A percentile compares a stretch with the other conserved stretches of the same genome.
These are phyloP conservation scores for Colletotrichum liaoningense DNA, from an alignment of 2,329 filamentous ascomycete genomes.

Conservation along the genomic window DNA sequence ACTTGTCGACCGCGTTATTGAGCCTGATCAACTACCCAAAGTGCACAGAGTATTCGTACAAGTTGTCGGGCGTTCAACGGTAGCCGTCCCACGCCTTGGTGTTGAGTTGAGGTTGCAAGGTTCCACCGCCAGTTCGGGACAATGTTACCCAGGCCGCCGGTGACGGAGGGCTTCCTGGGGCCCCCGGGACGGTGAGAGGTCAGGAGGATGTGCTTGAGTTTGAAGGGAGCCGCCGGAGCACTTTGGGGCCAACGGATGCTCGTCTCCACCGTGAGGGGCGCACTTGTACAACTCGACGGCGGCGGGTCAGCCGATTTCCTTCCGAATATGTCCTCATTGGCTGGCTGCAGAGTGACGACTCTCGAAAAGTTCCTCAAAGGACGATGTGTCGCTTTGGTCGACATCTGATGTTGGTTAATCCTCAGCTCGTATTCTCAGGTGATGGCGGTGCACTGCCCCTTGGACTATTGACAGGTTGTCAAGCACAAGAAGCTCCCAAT, in stretches of 20 bases:
- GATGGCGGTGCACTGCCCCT: background rate
- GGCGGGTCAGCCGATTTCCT: conserved; percentile 9
- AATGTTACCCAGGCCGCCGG: conserved; percentile 23
- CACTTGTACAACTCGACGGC: background rate
- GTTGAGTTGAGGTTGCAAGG: conserved; percentile 15
- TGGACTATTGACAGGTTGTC: background rate
- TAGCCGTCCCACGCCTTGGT: conserved; percentile 3
- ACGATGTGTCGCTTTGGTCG: background rate
- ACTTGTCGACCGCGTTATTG: background rate
- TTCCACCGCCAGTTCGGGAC: conserved; percentile 29
- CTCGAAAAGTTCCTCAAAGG: conserved; percentile 1
- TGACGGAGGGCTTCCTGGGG: conserved; percentile 10
- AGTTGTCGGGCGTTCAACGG: background rate
- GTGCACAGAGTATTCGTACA: background rate
- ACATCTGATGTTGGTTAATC: background rate
- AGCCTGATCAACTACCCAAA: background rate
- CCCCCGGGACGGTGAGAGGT: conserved; percentile 3
- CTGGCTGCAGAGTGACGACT: conserved; percentile 1
- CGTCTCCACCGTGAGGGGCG: conserved; percentile 2
- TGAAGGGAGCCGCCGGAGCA: conserved; percentile 1
- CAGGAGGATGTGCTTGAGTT: background rate
- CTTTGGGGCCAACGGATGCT: background rate
- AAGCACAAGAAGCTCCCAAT: background rate
- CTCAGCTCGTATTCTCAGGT: background rate
- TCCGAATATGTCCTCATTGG: background rate